Base-by-base conservation (phyloP, 305 asterid genomes). In the Solanum chacoense region DNA sequence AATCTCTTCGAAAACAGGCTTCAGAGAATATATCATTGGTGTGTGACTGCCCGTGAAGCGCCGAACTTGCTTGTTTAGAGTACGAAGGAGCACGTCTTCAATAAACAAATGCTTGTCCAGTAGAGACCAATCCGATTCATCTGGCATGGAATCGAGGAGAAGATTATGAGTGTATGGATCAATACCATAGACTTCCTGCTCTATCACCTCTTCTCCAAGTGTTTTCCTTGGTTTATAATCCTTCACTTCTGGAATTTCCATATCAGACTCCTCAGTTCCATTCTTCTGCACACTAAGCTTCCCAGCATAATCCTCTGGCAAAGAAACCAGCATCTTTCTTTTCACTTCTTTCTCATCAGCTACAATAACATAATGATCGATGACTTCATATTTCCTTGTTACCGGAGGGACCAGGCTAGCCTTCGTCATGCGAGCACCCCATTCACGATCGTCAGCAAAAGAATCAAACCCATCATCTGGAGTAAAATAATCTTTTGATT, bases 391-490 rank as follows among this genome's bases (percentile, higher is more conserved):
- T 89, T 96, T 98, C 91, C 99, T 93, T 45, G 99, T 96, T 65
- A 98, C 99, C 83, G 99, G 99, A 74, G 99, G 99, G 81, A 96
- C 99, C 86, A 98, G 97, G 93, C 99, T 92, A 77, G 96, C 93
- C 94, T 98, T 95, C 24, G 99, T 98, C 99, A 98, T 98, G 77
- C 99, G 98, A 86, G 99, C 99, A 88, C 99, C 99, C 99, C 99
- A 98, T 91, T 95, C 99, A 81, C 99, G 98, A n/a, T 96, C 99
- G 90, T 96, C 98, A 87, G 96, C 92, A 88, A 93, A 91, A 87
- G 98, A 91, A 93, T 98, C 99, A 85, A 93, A 91, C 88, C 95
- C 98, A 90, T 95, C 98, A 89, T 96, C 99, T 59, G 92, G 90
- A 69, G 93, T 88, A 77, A 93, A 91, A 93, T 90, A 94, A 55